phyloP scores from a whole-genome alignment of 495 filamentous ascomycete species.

The Daldinia grandis region DNA sequence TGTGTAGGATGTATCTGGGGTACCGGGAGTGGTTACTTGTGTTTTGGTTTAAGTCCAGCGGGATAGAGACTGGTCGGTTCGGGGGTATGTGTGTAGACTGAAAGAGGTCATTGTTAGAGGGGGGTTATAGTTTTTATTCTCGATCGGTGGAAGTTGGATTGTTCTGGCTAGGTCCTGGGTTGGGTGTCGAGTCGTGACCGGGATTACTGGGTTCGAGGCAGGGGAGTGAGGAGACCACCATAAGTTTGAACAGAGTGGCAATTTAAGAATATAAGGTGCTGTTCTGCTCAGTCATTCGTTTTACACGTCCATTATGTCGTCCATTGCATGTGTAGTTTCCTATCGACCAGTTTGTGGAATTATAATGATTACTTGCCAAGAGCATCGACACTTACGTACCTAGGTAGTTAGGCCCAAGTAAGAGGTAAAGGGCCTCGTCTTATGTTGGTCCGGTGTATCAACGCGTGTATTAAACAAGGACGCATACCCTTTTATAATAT shows the following conservation, averaged over 20 bases:
- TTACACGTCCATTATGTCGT: background rate
- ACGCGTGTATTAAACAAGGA: background rate
- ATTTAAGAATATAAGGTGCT: background rate
- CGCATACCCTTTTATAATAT: background rate
- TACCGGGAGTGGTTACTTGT: background rate
- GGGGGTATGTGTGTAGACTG: background rate
- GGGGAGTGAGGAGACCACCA: background rate
- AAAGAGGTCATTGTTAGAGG: background rate
- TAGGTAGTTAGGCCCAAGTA: too few species aligned
- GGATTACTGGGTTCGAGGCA: background rate
- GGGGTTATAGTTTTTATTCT: background rate
- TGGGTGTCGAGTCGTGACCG: too few species aligned
- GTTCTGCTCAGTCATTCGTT: background rate
- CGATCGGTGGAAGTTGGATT: background rate
- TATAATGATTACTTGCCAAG: background rate
- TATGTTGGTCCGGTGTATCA: background rate
- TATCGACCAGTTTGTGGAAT: background rate
- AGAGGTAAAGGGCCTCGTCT: background rate
- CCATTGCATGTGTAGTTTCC: background rate
- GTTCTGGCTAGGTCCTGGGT: too few species aligned
- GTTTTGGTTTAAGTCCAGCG: background rate
- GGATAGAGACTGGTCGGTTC: background rate
- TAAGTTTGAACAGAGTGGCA: background rate
- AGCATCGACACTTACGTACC: too few species aligned
- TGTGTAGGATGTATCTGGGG: background rate